These are phyloP conservation scores for Carpinus viminea DNA, from an alignment of 306 rosid genomes.

Conservation along the genomic window DNA sequence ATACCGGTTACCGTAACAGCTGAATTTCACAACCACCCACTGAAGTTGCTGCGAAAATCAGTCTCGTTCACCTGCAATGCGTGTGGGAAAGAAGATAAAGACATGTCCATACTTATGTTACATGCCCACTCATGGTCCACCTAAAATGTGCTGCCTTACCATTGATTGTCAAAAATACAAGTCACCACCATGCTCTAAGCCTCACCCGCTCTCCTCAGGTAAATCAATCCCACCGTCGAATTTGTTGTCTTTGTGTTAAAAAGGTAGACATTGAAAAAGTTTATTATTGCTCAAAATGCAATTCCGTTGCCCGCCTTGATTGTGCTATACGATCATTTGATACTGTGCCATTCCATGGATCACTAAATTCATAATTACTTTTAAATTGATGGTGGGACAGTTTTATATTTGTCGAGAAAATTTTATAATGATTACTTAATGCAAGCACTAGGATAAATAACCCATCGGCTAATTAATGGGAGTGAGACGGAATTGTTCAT, in stretches of 20 bases:
- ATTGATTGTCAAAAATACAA: not conserved
- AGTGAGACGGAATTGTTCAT: too few relatives aligned
- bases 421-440: too few relatives aligned
- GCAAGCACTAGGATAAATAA: too few relatives aligned
- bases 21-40: not conserved
- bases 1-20: not conserved
- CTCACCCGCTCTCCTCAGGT: not conserved
- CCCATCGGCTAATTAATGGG: too few relatives aligned
- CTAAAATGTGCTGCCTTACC: rapidly evolving
- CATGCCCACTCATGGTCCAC: not conserved
- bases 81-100: not conserved
- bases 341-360: too few relatives aligned
- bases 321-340: too few relatives aligned
- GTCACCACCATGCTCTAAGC: not conserved
- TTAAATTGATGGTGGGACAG: too few relatives aligned
- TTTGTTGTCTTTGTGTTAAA: not conserved
- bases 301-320: not conserved
- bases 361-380: too few relatives aligned
- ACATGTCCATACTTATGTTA: rapidly evolving
- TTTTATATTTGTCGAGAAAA: too few relatives aligned
- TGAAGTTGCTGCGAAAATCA: not conserved
- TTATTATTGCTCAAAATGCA: not conserved
- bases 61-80: not conserved
- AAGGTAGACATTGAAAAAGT: not conserved
- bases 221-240: not conserved